Percentiles rank a stretch among this genome's conserved stretches.
These are phyloP conservation scores for Euphorbia peplus DNA, from an alignment of 345 rosid species.

Conservation along the genomic window DNA sequence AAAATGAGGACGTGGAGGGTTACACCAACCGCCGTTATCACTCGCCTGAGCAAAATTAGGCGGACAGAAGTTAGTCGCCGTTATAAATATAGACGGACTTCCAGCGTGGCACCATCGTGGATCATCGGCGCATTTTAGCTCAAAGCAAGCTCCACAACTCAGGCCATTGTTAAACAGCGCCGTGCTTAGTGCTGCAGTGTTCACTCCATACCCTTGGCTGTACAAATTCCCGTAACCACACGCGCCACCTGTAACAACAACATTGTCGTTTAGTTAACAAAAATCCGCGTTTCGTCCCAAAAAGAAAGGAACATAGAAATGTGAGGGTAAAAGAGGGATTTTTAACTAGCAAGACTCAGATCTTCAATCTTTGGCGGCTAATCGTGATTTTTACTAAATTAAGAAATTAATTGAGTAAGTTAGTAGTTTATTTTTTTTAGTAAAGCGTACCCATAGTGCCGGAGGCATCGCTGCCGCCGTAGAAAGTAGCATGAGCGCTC, in stretches of 20 bases:
- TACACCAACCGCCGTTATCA: conserved; percentile 99
- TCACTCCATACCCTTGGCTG: conserved; percentile 92
- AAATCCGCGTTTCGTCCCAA: too few relatives aligned
- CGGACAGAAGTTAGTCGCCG: conserved; percentile 96
- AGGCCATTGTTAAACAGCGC: conserved; percentile 86
- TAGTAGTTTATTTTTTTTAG: too few relatives aligned
- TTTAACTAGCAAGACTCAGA: too few relatives aligned
- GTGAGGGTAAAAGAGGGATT: neutral
- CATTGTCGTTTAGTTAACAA: neutral
- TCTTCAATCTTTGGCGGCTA: too few relatives aligned
- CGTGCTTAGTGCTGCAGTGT: conserved; percentile 95
- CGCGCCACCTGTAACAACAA: conserved; percentile 62
- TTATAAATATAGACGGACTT: conserved; percentile 67
- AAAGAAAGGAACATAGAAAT: neutral
- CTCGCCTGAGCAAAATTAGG: conserved; percentile 80
- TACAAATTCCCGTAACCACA: conserved; percentile 95
- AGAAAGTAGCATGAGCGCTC: conserved; percentile 55
- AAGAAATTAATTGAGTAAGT: too few relatives aligned
- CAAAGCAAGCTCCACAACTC: conserved; percentile 94
- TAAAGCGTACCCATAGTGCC: conserved; percentile 64
- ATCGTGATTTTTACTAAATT: too few relatives aligned
- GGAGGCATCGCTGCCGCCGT: conserved; percentile 63
- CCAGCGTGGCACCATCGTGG: conserved; percentile 86
- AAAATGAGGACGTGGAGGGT: conserved; percentile 97
- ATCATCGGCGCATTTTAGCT: conserved; percentile 68